phyloP scores from a whole-genome alignment of 2,329 filamentous ascomycete species.

The Didymella glomerata region DNA sequence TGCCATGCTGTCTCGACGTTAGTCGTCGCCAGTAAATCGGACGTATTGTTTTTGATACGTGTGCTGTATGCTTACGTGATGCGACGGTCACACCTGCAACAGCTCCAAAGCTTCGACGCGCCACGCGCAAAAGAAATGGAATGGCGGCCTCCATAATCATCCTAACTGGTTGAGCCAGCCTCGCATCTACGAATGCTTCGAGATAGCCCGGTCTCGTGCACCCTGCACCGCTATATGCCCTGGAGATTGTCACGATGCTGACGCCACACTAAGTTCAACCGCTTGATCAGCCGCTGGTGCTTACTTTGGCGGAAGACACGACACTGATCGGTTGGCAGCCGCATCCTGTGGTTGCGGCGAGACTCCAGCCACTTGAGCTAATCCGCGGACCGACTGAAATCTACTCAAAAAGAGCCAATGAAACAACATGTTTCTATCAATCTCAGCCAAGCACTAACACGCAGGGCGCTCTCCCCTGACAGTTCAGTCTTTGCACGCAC shows the following conservation, averaged over 20 bases:
- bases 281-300: not conserved
- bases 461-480: not conserved
- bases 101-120: not conserved
- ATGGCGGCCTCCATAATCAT: not conserved
- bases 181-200: not conserved
- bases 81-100: not conserved
- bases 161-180: not conserved
- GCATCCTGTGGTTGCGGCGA: not conserved
- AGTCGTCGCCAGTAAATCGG: not conserved
- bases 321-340: not conserved
- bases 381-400: not conserved
- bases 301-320: slow-evolving; percentile 3
- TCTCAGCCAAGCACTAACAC: slow-evolving; percentile 8
- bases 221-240: not conserved
- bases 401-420: not conserved
- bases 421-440: not conserved
- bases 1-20: not conserved
- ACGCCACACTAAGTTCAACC: not conserved
- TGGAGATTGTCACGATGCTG: not conserved
- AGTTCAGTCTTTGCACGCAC: not conserved
- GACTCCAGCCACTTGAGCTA: slow-evolving; percentile 8
- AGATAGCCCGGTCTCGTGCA: not conserved
- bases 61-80: not conserved
- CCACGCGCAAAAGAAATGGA: not conserved
- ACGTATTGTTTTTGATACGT: not conserved